Evolutionary conservation across 306 rosid species (phyloP).

Genomic region (Cucumis cinereus): DNA sequence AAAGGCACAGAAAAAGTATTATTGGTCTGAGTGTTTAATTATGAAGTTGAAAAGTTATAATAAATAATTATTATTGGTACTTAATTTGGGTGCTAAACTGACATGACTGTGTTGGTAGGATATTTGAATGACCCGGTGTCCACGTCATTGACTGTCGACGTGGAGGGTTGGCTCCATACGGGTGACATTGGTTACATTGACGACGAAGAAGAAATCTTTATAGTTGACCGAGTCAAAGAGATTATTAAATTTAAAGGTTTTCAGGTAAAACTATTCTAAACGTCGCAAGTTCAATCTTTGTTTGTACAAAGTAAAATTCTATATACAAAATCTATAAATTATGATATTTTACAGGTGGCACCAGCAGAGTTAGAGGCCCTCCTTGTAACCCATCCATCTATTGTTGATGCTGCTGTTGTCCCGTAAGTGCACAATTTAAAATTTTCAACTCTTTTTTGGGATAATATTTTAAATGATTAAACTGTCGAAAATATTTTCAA

Average conservation of each 20-base stretch:
- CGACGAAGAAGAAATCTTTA: slow-evolving; percentile 66
- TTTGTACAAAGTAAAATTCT: too few relatives aligned
- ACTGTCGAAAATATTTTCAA: neutral
- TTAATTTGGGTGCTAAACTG: neutral
- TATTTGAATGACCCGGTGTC: slow-evolving; percentile 55
- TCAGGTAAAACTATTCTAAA: slow-evolving; percentile 33
- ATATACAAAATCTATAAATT: neutral
- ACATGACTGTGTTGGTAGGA: slow-evolving; percentile 20
- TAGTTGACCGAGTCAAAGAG: slow-evolving; percentile 78
- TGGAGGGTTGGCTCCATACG: slow-evolving; percentile 79
- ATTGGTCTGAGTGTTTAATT: too few relatives aligned
- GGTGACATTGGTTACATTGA: slow-evolving; percentile 85
- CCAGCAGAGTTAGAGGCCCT: slow-evolving; percentile 90
- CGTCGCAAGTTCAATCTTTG: too few relatives aligned
- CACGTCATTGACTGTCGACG: slow-evolving; percentile 52
- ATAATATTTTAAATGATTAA: too few relatives aligned
- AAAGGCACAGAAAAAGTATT: too few relatives aligned
- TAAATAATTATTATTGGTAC: too few relatives aligned
- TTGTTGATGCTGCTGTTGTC: slow-evolving; percentile 84
- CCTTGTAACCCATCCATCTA: slow-evolving; percentile 64
- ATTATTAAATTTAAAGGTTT: slow-evolving; percentile 91
- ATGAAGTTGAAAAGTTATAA: too few relatives aligned
- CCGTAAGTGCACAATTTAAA: slow-evolving; percentile 40
- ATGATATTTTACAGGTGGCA: slow-evolving; percentile 38
- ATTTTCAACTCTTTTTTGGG: too few relatives aligned